A percentile compares a stretch with the other conserved stretches of the same genome.
phyloP scores from a whole-genome alignment of 352 stramenopile species.

The Phytopythium delawarense region DNA sequence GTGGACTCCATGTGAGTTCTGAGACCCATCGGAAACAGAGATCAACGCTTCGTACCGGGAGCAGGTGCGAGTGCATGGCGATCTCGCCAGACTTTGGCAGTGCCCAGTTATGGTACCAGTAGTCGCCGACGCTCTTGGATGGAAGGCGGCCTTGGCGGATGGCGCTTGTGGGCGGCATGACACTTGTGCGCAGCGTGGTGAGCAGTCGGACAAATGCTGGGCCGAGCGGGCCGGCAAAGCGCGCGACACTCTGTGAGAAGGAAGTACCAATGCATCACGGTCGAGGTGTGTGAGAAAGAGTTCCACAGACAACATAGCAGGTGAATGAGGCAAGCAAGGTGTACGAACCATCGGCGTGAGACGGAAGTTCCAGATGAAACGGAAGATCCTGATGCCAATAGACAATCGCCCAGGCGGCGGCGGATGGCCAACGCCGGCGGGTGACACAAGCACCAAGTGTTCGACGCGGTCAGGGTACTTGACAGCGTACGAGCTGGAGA shows the following conservation, averaged over 20 bases:
- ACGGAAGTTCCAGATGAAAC: constrained; percentile 43
- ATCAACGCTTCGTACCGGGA: constrained; percentile 23
- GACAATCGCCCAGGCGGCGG: constrained; percentile 23
- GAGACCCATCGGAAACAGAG: background rate
- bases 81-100: constrained; percentile 60
- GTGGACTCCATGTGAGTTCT: background rate
- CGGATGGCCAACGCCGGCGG: constrained; percentile 46
- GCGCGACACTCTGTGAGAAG: constrained; percentile 31
- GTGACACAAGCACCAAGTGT: constrained; percentile 59
- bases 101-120: constrained; percentile 81
- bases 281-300: background rate
- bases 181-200: constrained; percentile 30
- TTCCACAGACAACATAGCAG: background rate
- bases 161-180: constrained; percentile 59
- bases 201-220: constrained; percentile 45
- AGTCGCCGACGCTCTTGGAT: constrained; percentile 32
- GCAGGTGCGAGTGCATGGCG: constrained; percentile 62
- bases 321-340: background rate
- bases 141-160: constrained; percentile 46
- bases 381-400: constrained; percentile 39
- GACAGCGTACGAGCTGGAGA: constrained; percentile 46
- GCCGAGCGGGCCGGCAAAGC: constrained; percentile 50
- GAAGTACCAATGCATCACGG: background rate
- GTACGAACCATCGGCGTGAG: constrained; percentile 46
- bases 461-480: constrained; percentile 38